A percentile compares a stretch with the other conserved stretches of the same genome.
These are phyloP conservation scores for Astrothelium subdiscretum DNA, from an alignment of 495 filamentous ascomycete species.

Conservation along the genomic window DNA sequence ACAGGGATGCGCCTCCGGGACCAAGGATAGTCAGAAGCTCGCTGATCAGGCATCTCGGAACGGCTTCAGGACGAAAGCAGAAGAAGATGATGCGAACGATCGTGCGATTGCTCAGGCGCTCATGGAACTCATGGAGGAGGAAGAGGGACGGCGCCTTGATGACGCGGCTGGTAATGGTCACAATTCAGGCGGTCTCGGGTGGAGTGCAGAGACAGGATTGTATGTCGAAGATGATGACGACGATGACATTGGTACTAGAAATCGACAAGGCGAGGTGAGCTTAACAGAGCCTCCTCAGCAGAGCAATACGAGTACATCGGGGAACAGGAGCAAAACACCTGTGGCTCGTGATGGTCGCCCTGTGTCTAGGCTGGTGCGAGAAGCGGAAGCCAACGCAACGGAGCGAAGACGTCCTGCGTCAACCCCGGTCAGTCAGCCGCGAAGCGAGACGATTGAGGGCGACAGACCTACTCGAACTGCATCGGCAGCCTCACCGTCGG, in stretches of 20 bases:
- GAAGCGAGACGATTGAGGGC: not conserved
- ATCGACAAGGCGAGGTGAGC: not conserved
- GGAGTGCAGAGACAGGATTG: conserved; percentile 37
- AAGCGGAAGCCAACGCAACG: not conserved
- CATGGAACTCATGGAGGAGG: conserved; percentile 75
- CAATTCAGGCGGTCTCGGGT: conserved; percentile 22
- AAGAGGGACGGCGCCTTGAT: conserved; percentile 65
- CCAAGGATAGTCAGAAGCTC: conserved; percentile 47
- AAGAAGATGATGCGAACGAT: conserved; percentile 85
- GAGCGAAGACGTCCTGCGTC: not conserved
- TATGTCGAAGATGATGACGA: conserved; percentile 7
- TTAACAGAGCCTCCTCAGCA: not conserved
- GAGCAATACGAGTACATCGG: not conserved
- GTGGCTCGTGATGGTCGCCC: not conserved
- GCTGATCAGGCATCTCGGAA: conserved; percentile 56
- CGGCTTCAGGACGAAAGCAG: conserved; percentile 71
- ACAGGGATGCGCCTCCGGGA: conserved; percentile 66
- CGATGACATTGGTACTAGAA: not conserved
- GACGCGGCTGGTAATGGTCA: conserved; percentile 30
- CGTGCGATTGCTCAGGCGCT: conserved; percentile 78
- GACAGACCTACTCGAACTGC: not conserved
- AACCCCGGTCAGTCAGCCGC: not conserved
- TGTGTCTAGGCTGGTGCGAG: not conserved
- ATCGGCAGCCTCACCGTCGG: conserved; percentile 1
- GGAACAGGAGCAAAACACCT: not conserved